A percentile compares a stretch with the other conserved stretches of the same genome.
Conservation (phyloP, 176 grass and related monocot genomes). For the Triticum urartu region DNA sequence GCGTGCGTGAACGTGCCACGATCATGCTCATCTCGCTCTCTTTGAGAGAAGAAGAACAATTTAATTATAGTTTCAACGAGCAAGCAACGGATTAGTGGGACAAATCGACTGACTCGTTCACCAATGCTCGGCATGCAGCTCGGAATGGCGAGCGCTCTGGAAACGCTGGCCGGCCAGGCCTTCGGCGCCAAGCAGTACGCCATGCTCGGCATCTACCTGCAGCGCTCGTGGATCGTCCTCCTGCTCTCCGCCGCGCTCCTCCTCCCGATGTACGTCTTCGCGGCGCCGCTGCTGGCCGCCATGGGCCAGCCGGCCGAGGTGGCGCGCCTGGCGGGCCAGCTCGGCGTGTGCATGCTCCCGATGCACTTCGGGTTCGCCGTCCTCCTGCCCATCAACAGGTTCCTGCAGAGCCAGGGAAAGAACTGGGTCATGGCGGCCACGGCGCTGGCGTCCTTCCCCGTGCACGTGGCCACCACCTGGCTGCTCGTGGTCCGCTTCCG, state of each 20-base stretch:
- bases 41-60: not conserved
- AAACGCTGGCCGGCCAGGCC: slow-evolving; percentile 51
- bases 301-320: slow-evolving; percentile 37
- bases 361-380: slow-evolving; percentile 28
- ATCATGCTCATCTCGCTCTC: too few relatives aligned
- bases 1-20: too few relatives aligned
- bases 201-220: slow-evolving; percentile 54
- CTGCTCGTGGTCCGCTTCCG: slow-evolving; percentile 24
- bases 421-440: slow-evolving; percentile 20
- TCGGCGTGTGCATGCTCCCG: slow-evolving; percentile 33
- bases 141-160: slow-evolving; percentile 51
- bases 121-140: not conserved
- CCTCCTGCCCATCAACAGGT: slow-evolving; percentile 34
- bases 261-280: slow-evolving; percentile 30
- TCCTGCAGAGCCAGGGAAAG: slow-evolving; percentile 49
- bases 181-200: slow-evolving; percentile 41
- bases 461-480: slow-evolving; percentile 39
- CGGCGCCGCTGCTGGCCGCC: not conserved
- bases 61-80: not conserved
- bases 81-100: not conserved
- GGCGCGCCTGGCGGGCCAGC: not conserved
- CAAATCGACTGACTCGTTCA: not conserved
- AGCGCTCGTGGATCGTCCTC: slow-evolving; percentile 52
- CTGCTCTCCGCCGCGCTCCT: slow-evolving; percentile 22
- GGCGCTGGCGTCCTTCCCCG: not conserved